Percentiles rank a stretch among this genome's conserved stretches.
These are phyloP conservation scores for Golubevia pallescens DNA, from an alignment of 1,284 basidiomycete genomes.

Conservation along the genomic window DNA sequence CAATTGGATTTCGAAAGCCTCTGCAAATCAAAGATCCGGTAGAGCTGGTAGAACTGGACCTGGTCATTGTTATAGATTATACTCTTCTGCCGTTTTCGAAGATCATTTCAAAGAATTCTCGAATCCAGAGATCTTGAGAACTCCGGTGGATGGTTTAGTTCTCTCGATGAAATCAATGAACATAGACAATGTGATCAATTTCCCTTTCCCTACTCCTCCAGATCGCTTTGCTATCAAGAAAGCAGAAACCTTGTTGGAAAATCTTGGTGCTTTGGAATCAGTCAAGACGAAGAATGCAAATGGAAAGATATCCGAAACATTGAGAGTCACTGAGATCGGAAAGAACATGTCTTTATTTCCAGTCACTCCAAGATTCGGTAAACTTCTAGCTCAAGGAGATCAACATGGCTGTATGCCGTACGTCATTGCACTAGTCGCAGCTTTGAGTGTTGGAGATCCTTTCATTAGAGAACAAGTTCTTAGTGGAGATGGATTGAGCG, in stretches of 20 bases:
- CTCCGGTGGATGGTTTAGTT: slow-evolving; percentile 95
- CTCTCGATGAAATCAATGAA: slow-evolving; percentile 99
- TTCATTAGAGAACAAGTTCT: slow-evolving; percentile 83
- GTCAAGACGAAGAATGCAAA: slow-evolving; percentile 68
- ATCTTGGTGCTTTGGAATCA: slow-evolving; percentile 75
- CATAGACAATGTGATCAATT: slow-evolving; percentile 93
- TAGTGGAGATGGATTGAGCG: slow-evolving; percentile 64
- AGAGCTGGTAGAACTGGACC: slow-evolving; percentile 79
- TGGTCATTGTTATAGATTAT: slow-evolving; percentile 79
- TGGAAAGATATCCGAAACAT: slow-evolving; percentile 64
- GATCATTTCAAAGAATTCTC: slow-evolving; percentile 88
- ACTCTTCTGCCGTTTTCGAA: slow-evolving; percentile 81
- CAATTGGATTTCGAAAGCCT: slow-evolving; percentile 78
- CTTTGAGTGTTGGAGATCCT: slow-evolving; percentile 91
- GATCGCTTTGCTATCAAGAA: slow-evolving; percentile 78
- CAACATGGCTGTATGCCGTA: slow-evolving; percentile 92
- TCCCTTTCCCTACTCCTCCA: slow-evolving; percentile 97
- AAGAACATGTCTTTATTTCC: slow-evolving; percentile 91
- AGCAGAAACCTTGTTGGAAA: slow-evolving; percentile 80
- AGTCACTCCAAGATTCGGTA: slow-evolving; percentile 86
- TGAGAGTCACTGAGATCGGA: slow-evolving; percentile 81
- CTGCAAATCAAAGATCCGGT: slow-evolving; percentile 75
- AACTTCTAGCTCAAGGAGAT: slow-evolving; percentile 90
- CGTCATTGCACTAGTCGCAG: slow-evolving; percentile 87
- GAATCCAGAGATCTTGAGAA: slow-evolving; percentile 89